Evolutionary conservation across 257 asterid genomes (phyloP).

Genomic region (Solanum appendiculatum): DNA sequence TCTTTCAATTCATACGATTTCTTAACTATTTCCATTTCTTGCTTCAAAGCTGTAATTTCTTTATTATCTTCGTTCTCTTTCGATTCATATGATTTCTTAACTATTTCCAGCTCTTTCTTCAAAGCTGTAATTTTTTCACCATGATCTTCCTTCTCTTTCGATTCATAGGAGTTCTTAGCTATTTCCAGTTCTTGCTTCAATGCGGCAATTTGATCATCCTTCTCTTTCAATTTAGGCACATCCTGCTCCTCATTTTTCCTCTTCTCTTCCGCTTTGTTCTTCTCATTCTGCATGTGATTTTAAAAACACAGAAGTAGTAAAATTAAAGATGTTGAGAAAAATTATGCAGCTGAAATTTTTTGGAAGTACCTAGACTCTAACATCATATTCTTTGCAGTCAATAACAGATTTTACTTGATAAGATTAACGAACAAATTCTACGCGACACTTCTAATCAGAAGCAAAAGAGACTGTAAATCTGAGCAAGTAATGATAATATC

Average conservation of each 20-base stretch:
- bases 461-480: background rate
- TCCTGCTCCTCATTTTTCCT: slow-evolving; percentile 27
- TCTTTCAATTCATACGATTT: slow-evolving; percentile 20
- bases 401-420: background rate
- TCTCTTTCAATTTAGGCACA: slow-evolving; percentile 16
- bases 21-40: slow-evolving; percentile 23
- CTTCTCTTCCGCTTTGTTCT: slow-evolving; percentile 1
- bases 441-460: background rate
- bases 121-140: background rate
- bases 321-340: background rate
- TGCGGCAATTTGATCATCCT: slow-evolving; percentile 21
- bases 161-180: background rate
- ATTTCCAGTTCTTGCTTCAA: slow-evolving; percentile 21
- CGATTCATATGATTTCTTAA: slow-evolving; percentile 20
- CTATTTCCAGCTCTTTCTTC: slow-evolving; percentile 28
- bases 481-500: background rate
- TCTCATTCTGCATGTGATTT: slow-evolving; percentile 30
- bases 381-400: background rate
- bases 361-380: background rate
- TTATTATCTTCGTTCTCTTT: slow-evolving; percentile 34
- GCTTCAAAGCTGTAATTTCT: slow-evolving; percentile 11
- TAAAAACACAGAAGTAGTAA: background rate
- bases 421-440: background rate
- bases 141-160: slow-evolving; percentile 1
- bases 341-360: background rate